phyloP scores from a whole-genome alignment of 106 monocot genomes.

The Dioscorea zingiberensis region DNA sequence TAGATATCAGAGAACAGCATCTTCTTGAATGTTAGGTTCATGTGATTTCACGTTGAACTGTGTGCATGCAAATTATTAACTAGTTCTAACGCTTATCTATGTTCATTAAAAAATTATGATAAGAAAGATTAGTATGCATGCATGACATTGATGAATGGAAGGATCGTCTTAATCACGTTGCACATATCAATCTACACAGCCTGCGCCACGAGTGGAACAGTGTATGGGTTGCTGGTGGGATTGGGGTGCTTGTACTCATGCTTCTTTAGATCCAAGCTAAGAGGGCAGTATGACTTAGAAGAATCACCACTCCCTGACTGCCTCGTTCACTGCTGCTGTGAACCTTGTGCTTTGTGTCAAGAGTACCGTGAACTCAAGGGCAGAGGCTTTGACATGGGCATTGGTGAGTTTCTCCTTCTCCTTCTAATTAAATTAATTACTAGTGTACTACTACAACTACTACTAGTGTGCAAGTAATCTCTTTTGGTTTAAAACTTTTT shows the following conservation, averaged over 20 bases:
- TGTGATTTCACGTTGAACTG: too few species aligned
- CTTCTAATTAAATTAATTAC: background rate
- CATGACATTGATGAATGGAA: too few species aligned
- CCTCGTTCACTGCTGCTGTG: constrained; percentile 28
- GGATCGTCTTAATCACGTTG: too few species aligned
- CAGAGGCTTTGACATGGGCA: constrained; percentile 26
- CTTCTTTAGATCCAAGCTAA: constrained; percentile 17
- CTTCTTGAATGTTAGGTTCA: too few species aligned
- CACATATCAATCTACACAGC: background rate
- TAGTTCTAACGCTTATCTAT: too few species aligned
- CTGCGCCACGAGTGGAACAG: constrained; percentile 11
- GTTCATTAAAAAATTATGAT: too few species aligned
- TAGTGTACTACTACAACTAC: too few species aligned
- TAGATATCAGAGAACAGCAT: too few species aligned
- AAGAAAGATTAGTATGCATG: too few species aligned
- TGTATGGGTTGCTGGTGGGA: constrained; percentile 13
- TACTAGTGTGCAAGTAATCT: too few species aligned
- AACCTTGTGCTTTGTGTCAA: constrained; percentile 28
- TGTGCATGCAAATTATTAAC: too few species aligned
- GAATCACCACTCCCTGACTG: constrained; percentile 21
- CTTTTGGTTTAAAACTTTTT: too few species aligned
- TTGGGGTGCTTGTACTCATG: constrained; percentile 24
- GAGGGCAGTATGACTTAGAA: constrained; percentile 17
- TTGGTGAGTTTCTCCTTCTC: constrained; percentile 12
- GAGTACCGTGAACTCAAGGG: constrained; percentile 25